Evolutionary conservation across 2,329 filamentous ascomycete species (phyloP).

Genomic region (Zymoseptoria passerinii): DNA sequence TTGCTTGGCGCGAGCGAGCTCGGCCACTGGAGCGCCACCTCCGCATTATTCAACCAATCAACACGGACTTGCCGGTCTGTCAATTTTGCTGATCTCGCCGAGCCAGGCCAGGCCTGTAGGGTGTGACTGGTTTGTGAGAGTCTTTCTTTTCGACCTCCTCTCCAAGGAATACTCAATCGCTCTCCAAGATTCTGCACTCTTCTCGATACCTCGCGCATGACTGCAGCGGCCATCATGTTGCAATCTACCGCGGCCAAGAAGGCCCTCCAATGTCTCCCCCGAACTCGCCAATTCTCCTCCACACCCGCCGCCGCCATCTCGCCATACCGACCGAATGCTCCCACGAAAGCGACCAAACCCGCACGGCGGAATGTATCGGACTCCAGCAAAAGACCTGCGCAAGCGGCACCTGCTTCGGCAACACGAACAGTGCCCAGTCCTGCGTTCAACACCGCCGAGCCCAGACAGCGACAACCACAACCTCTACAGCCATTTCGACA

Average conservation of each 20-base stretch:
- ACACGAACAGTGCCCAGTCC: constrained; percentile 37
- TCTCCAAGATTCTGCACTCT: neutral
- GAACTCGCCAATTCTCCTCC: constrained; percentile 38
- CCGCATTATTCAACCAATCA: neutral
- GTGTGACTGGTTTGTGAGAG: neutral
- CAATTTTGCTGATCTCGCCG: neutral
- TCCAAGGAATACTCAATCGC: neutral
- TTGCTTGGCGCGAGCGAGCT: neutral
- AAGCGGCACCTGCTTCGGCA: constrained; percentile 32
- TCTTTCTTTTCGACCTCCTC: neutral
- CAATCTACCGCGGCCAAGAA: constrained; percentile 27
- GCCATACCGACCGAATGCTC: constrained; percentile 30
- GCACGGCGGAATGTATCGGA: constrained; percentile 31
- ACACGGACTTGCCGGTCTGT: neutral
- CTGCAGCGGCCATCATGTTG: constrained; percentile 24
- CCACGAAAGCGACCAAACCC: constrained; percentile 8
- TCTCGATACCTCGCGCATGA: constrained; percentile 4
- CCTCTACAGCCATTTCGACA: constrained; percentile 40
- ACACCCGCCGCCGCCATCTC: constrained; percentile 37
- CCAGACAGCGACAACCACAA: constrained; percentile 33
- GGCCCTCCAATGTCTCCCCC: constrained; percentile 32
- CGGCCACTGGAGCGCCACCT: neutral
- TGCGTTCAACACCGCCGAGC: constrained; percentile 42
- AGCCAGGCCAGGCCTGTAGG: neutral
- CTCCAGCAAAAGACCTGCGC: constrained; percentile 36